These are phyloP conservation scores for Melastoma candidum DNA, from an alignment of 441 rosid genomes.

Conservation along the genomic window DNA sequence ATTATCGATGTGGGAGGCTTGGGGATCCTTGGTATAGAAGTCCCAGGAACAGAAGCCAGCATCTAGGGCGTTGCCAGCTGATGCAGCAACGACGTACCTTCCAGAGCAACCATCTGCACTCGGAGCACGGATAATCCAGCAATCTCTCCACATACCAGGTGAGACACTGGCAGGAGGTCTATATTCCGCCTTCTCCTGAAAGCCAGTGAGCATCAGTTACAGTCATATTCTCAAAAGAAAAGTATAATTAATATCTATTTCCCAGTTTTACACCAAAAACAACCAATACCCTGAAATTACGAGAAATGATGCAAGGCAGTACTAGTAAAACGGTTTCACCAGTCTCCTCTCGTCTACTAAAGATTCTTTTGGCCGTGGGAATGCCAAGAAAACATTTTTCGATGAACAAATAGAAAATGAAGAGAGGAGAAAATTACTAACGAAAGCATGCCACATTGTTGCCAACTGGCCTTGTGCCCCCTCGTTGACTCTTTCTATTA, in stretches of 20 bases:
- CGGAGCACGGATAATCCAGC: constrained; percentile 95
- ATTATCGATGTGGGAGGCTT: constrained; percentile 59
- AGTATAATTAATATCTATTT: neutral
- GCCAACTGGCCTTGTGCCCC: too few species aligned
- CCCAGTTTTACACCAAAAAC: too few species aligned
- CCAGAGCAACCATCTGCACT: constrained; percentile 92
- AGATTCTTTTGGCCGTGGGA: too few species aligned
- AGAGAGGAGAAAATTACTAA: too few species aligned
- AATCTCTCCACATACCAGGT: constrained; percentile 80
- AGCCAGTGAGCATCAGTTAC: neutral
- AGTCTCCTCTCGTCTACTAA: too few species aligned
- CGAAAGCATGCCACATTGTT: too few species aligned
- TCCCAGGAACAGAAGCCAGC: constrained; percentile 99
- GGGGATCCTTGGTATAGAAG: constrained; percentile 73
- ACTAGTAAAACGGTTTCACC: too few species aligned
- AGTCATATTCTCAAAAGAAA: constrained; percentile 6
- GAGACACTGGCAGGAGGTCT: constrained; percentile 56
- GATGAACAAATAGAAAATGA: too few species aligned
- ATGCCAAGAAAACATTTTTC: too few species aligned
- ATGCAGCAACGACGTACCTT: constrained; percentile 90
- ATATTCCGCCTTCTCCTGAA: constrained; percentile 83
- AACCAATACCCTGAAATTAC: too few species aligned
- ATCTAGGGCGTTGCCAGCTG: constrained; percentile 82
- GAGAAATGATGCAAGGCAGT: too few species aligned
- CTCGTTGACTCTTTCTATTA: too few species aligned